Evolutionary conservation across 495 filamentous ascomycete species (phyloP).

Genomic region (Hypoxylon crocopeplum): DNA sequence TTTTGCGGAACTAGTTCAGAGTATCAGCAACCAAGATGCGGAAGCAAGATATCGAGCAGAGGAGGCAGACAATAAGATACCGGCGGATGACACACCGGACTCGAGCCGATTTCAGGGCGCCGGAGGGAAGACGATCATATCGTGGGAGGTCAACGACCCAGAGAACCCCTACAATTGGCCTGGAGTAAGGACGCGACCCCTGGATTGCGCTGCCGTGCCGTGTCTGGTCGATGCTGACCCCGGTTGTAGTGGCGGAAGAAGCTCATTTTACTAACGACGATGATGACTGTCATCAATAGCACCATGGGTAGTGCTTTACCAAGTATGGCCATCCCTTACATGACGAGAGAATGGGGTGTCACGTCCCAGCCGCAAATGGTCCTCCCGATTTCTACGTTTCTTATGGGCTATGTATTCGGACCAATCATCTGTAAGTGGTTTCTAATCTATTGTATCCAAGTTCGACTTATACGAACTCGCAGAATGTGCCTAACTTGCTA

Average conservation of each 20-base stretch:
- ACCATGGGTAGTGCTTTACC: conserved; percentile 76
- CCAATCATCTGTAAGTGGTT: conserved; percentile 34
- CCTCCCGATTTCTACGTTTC: conserved; percentile 78
- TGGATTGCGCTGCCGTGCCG: too few species aligned
- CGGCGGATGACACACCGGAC: conserved; percentile 26
- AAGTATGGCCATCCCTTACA: conserved; percentile 65
- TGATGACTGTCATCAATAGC: conserved; percentile 73
- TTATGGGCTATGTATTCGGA: conserved; percentile 73
- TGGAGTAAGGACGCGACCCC: conserved; percentile 32
- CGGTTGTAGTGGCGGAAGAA: conserved; percentile 59
- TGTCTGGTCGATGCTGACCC: conserved; percentile 9
- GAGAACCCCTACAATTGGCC: conserved; percentile 66
- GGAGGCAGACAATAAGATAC: conserved; percentile 42
- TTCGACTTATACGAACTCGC: too few species aligned
- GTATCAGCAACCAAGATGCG: conserved; percentile 47
- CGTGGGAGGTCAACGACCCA: conserved; percentile 56
- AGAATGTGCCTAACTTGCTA: conserved; percentile 14
- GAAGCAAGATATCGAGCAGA: conserved; percentile 45
- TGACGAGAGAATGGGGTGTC: conserved; percentile 64
- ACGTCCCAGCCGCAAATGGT: conserved; percentile 63
- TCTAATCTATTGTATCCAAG: too few species aligned
- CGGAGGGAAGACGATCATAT: conserved; percentile 49
- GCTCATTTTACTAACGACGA: conserved; percentile 60
- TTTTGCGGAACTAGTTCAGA: conserved; percentile 39
- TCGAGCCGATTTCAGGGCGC: conserved; percentile 22